These are phyloP conservation scores for Claviceps maximensis DNA, from an alignment of 2,329 filamentous ascomycete species.

Conservation along the genomic window DNA sequence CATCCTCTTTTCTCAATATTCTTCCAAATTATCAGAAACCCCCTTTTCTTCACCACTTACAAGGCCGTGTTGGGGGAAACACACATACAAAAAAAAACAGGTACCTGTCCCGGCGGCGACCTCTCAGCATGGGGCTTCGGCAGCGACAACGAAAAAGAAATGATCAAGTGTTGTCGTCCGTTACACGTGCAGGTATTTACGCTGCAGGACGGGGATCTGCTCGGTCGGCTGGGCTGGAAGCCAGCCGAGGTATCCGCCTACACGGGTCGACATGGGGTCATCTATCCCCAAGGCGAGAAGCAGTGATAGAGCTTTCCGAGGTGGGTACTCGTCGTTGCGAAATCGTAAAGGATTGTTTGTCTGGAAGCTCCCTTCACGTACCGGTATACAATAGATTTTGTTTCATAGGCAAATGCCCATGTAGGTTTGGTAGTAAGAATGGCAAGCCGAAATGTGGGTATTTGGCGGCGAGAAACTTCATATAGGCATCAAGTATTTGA, in stretches of 20 bases:
- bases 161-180: constrained; percentile 58
- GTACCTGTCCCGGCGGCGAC: constrained; percentile 69
- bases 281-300: constrained; percentile 13
- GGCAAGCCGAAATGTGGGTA: no score
- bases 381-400: no score
- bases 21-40: no score
- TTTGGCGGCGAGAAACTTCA: not conserved
- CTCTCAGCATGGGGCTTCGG: constrained; percentile 73
- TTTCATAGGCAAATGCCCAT: no score
- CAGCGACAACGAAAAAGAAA: constrained; percentile 51
- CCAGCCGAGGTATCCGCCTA: constrained; percentile 48
- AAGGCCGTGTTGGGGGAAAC: no score
- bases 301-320: not conserved
- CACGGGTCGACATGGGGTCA: constrained; percentile 47
- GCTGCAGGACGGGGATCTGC: constrained; percentile 37
- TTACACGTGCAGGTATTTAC: constrained; percentile 62
- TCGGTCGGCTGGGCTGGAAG: constrained; percentile 47
- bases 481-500: not conserved
- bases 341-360: no score
- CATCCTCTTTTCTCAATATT: no score
- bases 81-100: constrained; percentile 14
- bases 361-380: no score
- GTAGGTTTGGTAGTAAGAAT: no score
- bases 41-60: no score
- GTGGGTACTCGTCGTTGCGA: no score